Conservation (phyloP, 805 yeast genomes). For the Tetrapisispora iriomotensis region DNA sequence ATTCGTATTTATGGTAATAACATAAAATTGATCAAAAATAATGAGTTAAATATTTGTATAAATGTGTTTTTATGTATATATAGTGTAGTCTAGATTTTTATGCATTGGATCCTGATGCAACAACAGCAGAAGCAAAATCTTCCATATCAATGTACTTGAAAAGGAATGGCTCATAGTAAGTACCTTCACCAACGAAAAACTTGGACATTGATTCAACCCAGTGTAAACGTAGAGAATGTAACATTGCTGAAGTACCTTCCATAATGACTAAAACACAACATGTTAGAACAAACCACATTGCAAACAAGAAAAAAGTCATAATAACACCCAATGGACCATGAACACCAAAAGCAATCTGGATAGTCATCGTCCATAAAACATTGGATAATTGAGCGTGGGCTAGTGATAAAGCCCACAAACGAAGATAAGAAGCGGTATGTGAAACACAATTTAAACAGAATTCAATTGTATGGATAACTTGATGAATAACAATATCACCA, state of each 20-base stretch:
- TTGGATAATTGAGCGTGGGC: conserved; percentile 73
- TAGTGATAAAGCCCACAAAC: conserved; percentile 70
- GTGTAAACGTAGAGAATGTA: conserved; percentile 65
- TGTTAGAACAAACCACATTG: conserved; percentile 66
- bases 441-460: conserved; percentile 72
- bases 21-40: no score
- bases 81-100: no score
- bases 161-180: conserved; percentile 53
- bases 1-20: no score
- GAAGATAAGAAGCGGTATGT: conserved; percentile 68
- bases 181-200: conserved; percentile 70
- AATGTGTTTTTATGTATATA: no score
- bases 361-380: conserved; percentile 71
- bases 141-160: conserved; percentile 24
- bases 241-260: conserved; percentile 84
- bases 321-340: conserved; percentile 46
- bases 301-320: conserved; percentile 52
- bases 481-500: conserved; percentile 68
- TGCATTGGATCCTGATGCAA: no score
- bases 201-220: conserved; percentile 82
- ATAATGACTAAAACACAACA: conserved; percentile 60
- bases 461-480: conserved; percentile 72
- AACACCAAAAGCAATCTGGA: conserved; percentile 48
- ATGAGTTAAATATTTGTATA: no score
- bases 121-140: conserved; percentile 1